Conservation (phyloP, 306 rosid genomes). For the Cucumis melo region DNA sequence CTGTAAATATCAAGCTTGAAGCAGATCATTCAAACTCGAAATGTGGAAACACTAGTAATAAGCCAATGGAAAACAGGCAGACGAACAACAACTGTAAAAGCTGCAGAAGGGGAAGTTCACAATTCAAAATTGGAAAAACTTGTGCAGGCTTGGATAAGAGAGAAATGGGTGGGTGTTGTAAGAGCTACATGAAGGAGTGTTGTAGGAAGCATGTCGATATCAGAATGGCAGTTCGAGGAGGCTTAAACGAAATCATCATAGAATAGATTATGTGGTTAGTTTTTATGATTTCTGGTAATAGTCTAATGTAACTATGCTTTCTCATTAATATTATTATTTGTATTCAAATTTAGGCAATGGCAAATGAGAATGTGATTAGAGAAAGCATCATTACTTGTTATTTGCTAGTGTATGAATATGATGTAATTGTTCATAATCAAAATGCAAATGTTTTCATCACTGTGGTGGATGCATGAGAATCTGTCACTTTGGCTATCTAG, state of each 20-base stretch:
- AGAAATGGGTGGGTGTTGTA: conserved; percentile 56
- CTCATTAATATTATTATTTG: not conserved
- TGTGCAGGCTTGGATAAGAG: conserved; percentile 46
- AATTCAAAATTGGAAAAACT: conserved; percentile 13
- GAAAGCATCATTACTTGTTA: not conserved
- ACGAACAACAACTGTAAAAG: conserved; percentile 15
- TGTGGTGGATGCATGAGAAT: not conserved
- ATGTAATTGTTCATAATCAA: not conserved
- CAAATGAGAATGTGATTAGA: not conserved
- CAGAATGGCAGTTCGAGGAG: conserved; percentile 30
- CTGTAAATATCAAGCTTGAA: conserved; percentile 14
- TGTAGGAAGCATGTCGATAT: conserved; percentile 39
- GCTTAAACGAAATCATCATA: conserved; percentile 44
- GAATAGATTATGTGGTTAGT: conserved; percentile 27
- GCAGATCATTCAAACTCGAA: conserved; percentile 11
- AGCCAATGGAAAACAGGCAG: conserved; percentile 4
- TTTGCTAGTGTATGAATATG: not conserved
- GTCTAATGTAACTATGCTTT: not conserved
- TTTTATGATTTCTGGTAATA: not conserved
- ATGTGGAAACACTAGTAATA: not conserved
- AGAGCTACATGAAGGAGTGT: conserved; percentile 75
- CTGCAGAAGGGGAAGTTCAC: conserved; percentile 12
- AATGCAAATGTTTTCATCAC: not conserved
- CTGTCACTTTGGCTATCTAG: not conserved
- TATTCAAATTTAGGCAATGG: not conserved